These are phyloP conservation scores for Salix viminalis DNA, from an alignment of 345 rosid genomes.

Conservation along the genomic window DNA sequence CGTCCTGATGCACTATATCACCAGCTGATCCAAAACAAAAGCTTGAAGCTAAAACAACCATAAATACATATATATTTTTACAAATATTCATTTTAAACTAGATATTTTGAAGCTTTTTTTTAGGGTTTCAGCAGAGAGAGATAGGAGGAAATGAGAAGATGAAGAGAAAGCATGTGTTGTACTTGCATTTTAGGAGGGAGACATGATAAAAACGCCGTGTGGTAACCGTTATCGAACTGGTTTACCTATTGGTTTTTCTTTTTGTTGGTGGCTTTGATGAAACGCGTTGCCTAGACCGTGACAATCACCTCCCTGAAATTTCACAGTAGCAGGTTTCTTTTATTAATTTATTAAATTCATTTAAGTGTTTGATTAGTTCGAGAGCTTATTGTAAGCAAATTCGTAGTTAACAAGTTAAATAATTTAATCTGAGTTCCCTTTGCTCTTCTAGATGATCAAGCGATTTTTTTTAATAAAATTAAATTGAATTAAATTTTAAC, in stretches of 20 bases:
- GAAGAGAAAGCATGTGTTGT: not conserved
- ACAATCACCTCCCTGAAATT: not conserved
- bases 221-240: constrained; percentile 27
- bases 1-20: constrained; percentile 89
- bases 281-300: not conserved
- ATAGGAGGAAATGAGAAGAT: constrained; percentile 1
- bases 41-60: constrained; percentile 29
- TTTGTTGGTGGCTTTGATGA: not conserved
- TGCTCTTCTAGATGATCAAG: too few species aligned
- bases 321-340: not conserved
- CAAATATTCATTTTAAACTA: constrained; percentile 9
- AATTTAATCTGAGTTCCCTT: too few species aligned
- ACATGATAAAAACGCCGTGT: constrained; percentile 34
- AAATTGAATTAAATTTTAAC: too few species aligned
- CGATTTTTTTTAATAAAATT: too few species aligned
- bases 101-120: not conserved
- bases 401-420: too few species aligned
- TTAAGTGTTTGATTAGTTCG: too few species aligned
- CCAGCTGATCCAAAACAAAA: constrained; percentile 48
- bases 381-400: too few species aligned
- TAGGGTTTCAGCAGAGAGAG: constrained; percentile 2
- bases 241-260: not conserved
- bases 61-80: constrained; percentile 9
- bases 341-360: too few species aligned
- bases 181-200: constrained; percentile 26